phyloP scores from a whole-genome alignment of 352 stramenopile genomes.

The Globisporangium echinulatum region DNA sequence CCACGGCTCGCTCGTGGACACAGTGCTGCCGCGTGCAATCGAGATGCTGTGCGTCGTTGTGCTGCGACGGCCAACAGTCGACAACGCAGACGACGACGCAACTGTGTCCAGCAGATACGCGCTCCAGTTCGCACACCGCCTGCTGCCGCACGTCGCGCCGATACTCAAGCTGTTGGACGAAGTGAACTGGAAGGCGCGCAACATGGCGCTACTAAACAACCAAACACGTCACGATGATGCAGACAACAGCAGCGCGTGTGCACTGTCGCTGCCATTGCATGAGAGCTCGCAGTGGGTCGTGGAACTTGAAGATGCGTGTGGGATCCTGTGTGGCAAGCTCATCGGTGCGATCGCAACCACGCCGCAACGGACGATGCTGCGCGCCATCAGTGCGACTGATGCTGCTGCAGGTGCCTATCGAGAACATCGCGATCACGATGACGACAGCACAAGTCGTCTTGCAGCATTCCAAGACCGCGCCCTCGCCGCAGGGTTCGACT shows the following conservation, averaged over 20 bases:
- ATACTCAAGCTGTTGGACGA: constrained; percentile 61
- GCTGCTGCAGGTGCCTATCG: not conserved
- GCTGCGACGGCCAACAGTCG: not conserved
- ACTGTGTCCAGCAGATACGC: not conserved
- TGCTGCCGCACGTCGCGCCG: constrained; percentile 29
- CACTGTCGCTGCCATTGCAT: not conserved
- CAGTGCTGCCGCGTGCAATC: constrained; percentile 35
- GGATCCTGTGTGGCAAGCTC: constrained; percentile 41
- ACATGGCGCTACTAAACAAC: constrained; percentile 13
- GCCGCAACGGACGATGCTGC: not conserved
- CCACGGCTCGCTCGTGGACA: constrained; percentile 44
- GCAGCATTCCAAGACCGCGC: no score
- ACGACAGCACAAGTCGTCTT: no score
- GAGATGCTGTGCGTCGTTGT: constrained; percentile 35
- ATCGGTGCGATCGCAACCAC: constrained; percentile 7
- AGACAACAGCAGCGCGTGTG: not conserved
- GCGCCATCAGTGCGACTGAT: not conserved
- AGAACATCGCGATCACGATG: no score
- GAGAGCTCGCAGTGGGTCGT: constrained; percentile 30
- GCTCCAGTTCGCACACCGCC: constrained; percentile 23
- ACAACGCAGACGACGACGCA: not conserved
- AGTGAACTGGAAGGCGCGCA: constrained; percentile 51
- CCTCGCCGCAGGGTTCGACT: no score
- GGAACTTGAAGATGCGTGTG: constrained; percentile 38
- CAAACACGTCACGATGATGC: constrained; percentile 20